These are phyloP conservation scores for Tuber brumale DNA, from an alignment of 495 filamentous ascomycete genomes.

Conservation along the genomic window DNA sequence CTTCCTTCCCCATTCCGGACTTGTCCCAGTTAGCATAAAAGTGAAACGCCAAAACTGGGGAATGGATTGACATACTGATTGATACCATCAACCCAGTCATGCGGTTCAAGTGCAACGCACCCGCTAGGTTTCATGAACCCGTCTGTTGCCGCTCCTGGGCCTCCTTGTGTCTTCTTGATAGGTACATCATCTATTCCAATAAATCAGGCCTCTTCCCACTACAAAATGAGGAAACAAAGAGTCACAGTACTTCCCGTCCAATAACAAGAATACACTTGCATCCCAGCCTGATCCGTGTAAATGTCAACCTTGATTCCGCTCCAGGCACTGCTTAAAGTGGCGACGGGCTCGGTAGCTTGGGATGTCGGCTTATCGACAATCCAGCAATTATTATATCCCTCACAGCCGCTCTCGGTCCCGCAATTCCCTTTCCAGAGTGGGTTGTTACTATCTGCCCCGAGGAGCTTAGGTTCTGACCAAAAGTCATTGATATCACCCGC, in stretches of 20 bases:
- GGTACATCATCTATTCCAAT: conserved; percentile 43
- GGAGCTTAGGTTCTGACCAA: conserved; percentile 54
- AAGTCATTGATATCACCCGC: conserved; percentile 64
- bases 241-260: conserved; percentile 60
- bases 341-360: conserved; percentile 52
- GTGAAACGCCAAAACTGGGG: conserved; percentile 36
- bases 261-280: conserved; percentile 67
- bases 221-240: conserved; percentile 27
- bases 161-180: conserved; percentile 61
- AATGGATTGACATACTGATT: conserved; percentile 53
- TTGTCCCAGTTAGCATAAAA: conserved; percentile 13
- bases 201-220: not conserved
- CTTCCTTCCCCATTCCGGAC: conserved; percentile 38
- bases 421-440: conserved; percentile 58
- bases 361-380: conserved; percentile 57
- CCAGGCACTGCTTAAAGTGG: conserved; percentile 53
- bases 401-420: conserved; percentile 56
- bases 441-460: conserved; percentile 54
- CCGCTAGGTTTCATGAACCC: conserved; percentile 51
- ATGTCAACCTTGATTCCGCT: conserved; percentile 66
- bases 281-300: conserved; percentile 60
- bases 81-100: conserved; percentile 70
- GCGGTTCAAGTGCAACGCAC: conserved; percentile 58
- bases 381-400: conserved; percentile 74
- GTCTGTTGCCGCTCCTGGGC: conserved; percentile 46